A percentile compares a stretch with the other conserved stretches of the same genome.
These are phyloP conservation scores for Ophiocordyceps australis DNA, from an alignment of 2,329 filamentous ascomycete genomes.

Conservation along the genomic window DNA sequence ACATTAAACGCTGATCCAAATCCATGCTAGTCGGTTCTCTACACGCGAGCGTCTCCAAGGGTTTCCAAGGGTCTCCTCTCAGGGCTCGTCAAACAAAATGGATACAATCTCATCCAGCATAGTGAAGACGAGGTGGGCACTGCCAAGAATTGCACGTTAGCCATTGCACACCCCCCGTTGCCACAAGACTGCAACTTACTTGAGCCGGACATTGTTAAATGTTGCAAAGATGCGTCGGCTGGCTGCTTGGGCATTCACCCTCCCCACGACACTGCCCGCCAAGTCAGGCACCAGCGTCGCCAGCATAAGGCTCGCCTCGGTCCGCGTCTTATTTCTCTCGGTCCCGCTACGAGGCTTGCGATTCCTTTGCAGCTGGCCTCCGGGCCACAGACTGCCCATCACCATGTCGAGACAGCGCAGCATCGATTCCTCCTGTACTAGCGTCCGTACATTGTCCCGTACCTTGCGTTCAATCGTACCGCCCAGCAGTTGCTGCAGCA, in stretches of 20 bases:
- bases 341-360: conserved; percentile 39
- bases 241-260: conserved; percentile 78
- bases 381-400: conserved; percentile 69
- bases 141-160: too few relatives aligned
- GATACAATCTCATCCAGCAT: conserved; percentile 53
- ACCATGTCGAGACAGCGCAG: conserved; percentile 57
- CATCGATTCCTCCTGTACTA: conserved; percentile 63
- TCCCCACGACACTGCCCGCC: conserved; percentile 81
- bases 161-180: neutral
- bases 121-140: conserved; percentile 51
- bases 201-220: conserved; percentile 77
- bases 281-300: conserved; percentile 81
- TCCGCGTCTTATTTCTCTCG: conserved; percentile 65
- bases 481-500: conserved; percentile 85
- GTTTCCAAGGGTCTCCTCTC: too few relatives aligned
- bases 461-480: conserved; percentile 94
- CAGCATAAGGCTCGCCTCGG: conserved; percentile 77
- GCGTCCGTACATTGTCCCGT: conserved; percentile 58
- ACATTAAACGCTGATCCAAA: too few relatives aligned
- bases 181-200: conserved; percentile 35
- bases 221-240: conserved; percentile 79
- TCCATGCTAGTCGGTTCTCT: too few relatives aligned
- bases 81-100: conserved; percentile 37
- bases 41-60: too few relatives aligned
- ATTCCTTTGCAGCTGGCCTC: conserved; percentile 33